Conservation (phyloP, 345 rosid species). For the Gossypium ekmanianum region DNA sequence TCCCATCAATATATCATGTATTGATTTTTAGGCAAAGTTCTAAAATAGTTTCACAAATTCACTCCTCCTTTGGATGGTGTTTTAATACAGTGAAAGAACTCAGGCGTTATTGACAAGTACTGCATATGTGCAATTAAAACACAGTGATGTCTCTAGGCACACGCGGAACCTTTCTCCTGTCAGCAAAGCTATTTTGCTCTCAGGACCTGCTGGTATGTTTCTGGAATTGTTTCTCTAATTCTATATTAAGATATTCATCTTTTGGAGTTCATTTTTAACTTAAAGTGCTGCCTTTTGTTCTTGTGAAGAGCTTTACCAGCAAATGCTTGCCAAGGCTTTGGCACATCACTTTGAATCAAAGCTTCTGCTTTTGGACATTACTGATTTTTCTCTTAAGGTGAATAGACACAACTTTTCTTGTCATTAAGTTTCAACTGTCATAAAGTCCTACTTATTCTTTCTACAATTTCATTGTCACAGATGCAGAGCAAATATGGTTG, state of each 20-base stretch:
- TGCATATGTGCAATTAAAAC: conserved; percentile 79
- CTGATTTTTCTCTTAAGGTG: conserved; percentile 82
- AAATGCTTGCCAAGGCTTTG: conserved; percentile 91
- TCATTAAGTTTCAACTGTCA: neutral
- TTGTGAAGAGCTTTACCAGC: conserved; percentile 73
- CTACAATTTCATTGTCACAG: conserved; percentile 39
- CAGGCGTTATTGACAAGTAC: conserved; percentile 67
- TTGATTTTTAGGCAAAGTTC: neutral
- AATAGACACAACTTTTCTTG: neutral
- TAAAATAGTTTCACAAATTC: neutral
- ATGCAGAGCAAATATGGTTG: conserved; percentile 89
- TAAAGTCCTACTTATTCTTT: conserved; percentile 16
- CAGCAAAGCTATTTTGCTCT: conserved; percentile 79
- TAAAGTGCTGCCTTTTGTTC: conserved; percentile 21
- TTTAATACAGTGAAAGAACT: conserved; percentile 63
- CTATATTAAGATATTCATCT: neutral
- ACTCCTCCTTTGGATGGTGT: conserved; percentile 16
- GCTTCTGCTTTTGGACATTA: conserved; percentile 69
- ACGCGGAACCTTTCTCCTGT: conserved; percentile 92
- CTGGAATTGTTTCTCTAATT: conserved; percentile 5
- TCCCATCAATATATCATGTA: neutral
- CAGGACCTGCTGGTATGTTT: conserved; percentile 82
- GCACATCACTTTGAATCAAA: conserved; percentile 78
- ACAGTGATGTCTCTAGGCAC: conserved; percentile 72
- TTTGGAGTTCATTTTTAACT: neutral